Percentiles rank a stretch among this genome's conserved stretches.
Evolutionary conservation across 331 rosid species (phyloP).

Genomic region (Phaseolus coccineus): DNA sequence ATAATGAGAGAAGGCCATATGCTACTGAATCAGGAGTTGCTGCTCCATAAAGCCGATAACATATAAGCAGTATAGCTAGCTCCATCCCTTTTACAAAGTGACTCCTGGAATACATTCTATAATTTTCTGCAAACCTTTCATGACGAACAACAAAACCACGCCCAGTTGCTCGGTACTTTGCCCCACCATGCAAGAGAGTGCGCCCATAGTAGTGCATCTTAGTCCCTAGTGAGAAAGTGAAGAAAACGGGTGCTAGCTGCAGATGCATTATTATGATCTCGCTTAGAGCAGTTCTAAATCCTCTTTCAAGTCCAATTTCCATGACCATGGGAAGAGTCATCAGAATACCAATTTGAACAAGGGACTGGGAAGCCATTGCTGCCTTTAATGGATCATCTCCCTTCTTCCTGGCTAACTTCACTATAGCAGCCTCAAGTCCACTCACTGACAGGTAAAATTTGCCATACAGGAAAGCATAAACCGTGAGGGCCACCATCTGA

Average conservation of each 20-base stretch:
- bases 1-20: constrained; percentile 60
- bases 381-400: constrained; percentile 72
- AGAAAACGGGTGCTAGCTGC: constrained; percentile 93
- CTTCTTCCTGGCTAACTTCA: constrained; percentile 69
- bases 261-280: constrained; percentile 89
- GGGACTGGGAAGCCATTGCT: constrained; percentile 90
- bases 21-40: constrained; percentile 58
- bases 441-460: constrained; percentile 87
- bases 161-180: constrained; percentile 97
- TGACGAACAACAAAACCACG: constrained; percentile 99
- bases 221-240: constrained; percentile 95
- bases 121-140: constrained; percentile 92
- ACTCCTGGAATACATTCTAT: constrained; percentile 92
- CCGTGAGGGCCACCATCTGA: constrained; percentile 82
- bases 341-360: constrained; percentile 89
- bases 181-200: constrained; percentile 94
- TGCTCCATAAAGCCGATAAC: constrained; percentile 72
- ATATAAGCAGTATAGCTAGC: constrained; percentile 78
- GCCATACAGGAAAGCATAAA: constrained; percentile 83
- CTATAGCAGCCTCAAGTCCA: constrained; percentile 81
- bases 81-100: constrained; percentile 92
- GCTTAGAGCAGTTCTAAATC: constrained; percentile 83
- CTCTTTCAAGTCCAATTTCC: constrained; percentile 98
- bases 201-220: constrained; percentile 93
- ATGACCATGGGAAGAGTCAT: constrained; percentile 96